Evolutionary conservation across 345 rosid genomes (phyloP).

Genomic region (Eucalyptus guilfoylei): DNA sequence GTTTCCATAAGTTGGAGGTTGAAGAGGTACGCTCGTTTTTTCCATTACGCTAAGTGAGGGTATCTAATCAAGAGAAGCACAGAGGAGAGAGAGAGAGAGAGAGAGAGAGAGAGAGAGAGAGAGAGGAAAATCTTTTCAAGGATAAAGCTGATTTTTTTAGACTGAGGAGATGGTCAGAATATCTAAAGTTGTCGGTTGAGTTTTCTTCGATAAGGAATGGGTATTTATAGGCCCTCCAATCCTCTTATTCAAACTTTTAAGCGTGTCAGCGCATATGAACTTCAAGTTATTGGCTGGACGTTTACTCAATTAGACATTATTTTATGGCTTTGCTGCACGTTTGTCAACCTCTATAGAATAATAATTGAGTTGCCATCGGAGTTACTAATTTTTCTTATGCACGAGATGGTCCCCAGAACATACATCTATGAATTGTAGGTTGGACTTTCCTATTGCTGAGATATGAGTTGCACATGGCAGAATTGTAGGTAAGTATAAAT

Average conservation of each 20-base stretch:
- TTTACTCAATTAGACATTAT: not conserved
- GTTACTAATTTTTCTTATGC: not conserved
- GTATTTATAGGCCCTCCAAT: not conserved
- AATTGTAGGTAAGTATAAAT: not conserved
- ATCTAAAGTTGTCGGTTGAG: not conserved
- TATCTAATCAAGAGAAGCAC: not conserved
- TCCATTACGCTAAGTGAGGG: not conserved
- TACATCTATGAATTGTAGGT: not conserved
- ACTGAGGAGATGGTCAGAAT: not conserved
- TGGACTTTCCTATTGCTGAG: not conserved
- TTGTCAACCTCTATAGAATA: not conserved
- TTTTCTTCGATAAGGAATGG: not conserved
- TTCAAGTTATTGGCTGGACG: not conserved
- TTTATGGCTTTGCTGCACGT: not conserved
- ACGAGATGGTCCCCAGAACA: not conserved
- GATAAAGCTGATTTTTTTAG: not conserved
- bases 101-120: not conserved
- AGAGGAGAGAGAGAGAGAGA: not conserved
- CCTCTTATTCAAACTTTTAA: not conserved
- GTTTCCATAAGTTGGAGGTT: constrained; percentile 16
- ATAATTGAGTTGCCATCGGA: not conserved
- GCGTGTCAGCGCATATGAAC: not conserved
- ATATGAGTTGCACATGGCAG: not conserved
- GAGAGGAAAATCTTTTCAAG: not conserved
- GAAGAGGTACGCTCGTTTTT: not conserved